Evolutionary conservation across 805 yeast species (phyloP).

Genomic region (Starmerella floris): DNA sequence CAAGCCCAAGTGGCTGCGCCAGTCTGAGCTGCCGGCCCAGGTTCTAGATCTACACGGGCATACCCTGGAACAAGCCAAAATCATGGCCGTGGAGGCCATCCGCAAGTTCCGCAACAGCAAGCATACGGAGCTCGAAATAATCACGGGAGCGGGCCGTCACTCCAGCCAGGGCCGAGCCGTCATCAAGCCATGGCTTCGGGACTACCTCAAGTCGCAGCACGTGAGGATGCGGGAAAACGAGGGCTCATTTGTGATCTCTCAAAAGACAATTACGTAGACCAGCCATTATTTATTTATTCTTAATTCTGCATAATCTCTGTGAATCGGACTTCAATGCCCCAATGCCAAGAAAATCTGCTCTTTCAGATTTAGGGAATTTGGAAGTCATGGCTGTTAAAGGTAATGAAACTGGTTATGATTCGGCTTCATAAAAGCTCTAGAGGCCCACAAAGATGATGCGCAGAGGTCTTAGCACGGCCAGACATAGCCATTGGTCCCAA

Average conservation of each 20-base stretch:
- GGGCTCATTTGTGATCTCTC: constrained; percentile 12
- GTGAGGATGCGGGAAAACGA: constrained; percentile 8
- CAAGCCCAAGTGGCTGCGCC: neutral
- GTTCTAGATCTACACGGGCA: constrained; percentile 15
- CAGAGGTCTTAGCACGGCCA: too few species aligned
- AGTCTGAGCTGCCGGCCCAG: neutral
- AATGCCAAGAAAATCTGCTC: too few species aligned
- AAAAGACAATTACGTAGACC: neutral
- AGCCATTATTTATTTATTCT: too few species aligned
- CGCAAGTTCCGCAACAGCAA: neutral
- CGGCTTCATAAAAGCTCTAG: too few species aligned
- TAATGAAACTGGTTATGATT: too few species aligned
- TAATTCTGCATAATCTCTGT: too few species aligned
- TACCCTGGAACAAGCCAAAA: constrained; percentile 11
- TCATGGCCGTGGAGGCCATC: constrained; percentile 5
- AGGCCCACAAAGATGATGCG: too few species aligned
- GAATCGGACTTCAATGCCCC: too few species aligned
- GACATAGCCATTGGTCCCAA: too few species aligned
- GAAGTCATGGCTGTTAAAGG: too few species aligned
- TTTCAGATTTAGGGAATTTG: too few species aligned
- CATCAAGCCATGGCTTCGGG: constrained; percentile 13
- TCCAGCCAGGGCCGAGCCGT: constrained; percentile 11
- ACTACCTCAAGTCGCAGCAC: constrained; percentile 4
- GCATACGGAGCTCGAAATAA: constrained; percentile 4
- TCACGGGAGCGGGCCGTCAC: constrained; percentile 18